Conservation (phyloP, 805 yeast species). For the Yamadazyma kitorensis region DNA sequence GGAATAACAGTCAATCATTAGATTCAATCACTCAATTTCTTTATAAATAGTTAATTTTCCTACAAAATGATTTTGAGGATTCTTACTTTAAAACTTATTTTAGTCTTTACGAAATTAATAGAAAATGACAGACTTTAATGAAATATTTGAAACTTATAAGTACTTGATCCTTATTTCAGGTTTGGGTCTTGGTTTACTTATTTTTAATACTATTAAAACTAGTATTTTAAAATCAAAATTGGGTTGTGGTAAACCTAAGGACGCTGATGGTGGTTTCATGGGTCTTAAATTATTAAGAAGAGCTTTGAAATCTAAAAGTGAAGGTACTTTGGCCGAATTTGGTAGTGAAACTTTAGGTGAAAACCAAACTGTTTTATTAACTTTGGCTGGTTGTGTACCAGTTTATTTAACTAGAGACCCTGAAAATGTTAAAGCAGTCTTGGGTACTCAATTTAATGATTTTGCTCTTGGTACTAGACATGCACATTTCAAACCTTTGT, state of each 20-base stretch:
- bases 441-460: conserved; percentile 38
- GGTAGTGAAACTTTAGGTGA: conserved; percentile 11
- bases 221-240: too few species aligned
- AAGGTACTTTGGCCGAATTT: conserved; percentile 25
- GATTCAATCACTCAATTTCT: too few species aligned
- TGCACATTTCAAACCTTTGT: conserved; percentile 27
- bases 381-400: conserved; percentile 18
- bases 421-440: conserved; percentile 35
- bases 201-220: too few species aligned
- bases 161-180: too few species aligned
- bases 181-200: too few species aligned
- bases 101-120: too few species aligned
- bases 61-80: too few species aligned
- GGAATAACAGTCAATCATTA: too few species aligned
- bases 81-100: too few species aligned
- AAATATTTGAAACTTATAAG: too few species aligned
- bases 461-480: conserved; percentile 33
- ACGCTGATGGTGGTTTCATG: conserved; percentile 4
- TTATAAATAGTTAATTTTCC: too few species aligned
- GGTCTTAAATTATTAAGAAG: conserved; percentile 9
- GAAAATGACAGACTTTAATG: too few species aligned
- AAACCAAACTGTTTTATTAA: conserved; percentile 13
- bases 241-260: conserved; percentile 17
- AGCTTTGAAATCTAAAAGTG: conserved; percentile 14
- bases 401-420: conserved; percentile 30